Base-by-base conservation (phyloP, 495 filamentous ascomycete genomes). In the Penicillium steckii region DNA sequence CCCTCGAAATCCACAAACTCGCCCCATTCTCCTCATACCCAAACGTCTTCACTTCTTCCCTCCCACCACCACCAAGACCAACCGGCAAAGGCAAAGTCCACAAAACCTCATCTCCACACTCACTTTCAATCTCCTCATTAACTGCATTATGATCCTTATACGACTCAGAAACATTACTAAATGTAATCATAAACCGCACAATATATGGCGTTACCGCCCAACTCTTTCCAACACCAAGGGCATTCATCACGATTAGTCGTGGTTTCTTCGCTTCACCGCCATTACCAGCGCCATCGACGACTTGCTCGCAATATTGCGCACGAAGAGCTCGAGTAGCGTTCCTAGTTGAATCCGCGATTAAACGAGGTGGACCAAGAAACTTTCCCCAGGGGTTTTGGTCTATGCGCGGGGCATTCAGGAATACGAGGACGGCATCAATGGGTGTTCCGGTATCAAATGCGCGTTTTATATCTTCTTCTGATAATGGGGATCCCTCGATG, bases 141-240 rank as follows among this genome's bases (percentile, higher is more conserved):
- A 55, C 52, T 4, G 18, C 45, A 32, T 55, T 46, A 24, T 48
- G 52, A 33, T 55, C 52, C 30, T 26, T 33, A 43, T 55, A 55
- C 2, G 52, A 47, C 15, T 33, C 22, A 15, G 42, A 37, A 12
- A 55, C 32, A 29, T 55, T 55, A 22, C 46, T 50, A 27, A 41
- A 44, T 13, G 27, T 40, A 12, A 55, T 45, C 23, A 55, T 40
- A 4, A 55, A 44, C 4, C 27, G 33, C 5, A 44, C 26, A 33
- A 55, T 13, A 26, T 35, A 35, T 10, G 52, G 46, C 7, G 52
- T 44, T 4, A 38, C 52, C 8, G 18, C 25, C 3, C 30, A 47
- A 21, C 52, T 55, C 24, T 55, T 24, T 1, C 52, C 46, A 24
- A 23, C 23, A 8, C 52, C 52, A 12, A 55, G 37, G 29, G 52